Conservation (phyloP, 2,329 filamentous ascomycete species). For the Stagonosporopsis chrysanthemi region DNA sequence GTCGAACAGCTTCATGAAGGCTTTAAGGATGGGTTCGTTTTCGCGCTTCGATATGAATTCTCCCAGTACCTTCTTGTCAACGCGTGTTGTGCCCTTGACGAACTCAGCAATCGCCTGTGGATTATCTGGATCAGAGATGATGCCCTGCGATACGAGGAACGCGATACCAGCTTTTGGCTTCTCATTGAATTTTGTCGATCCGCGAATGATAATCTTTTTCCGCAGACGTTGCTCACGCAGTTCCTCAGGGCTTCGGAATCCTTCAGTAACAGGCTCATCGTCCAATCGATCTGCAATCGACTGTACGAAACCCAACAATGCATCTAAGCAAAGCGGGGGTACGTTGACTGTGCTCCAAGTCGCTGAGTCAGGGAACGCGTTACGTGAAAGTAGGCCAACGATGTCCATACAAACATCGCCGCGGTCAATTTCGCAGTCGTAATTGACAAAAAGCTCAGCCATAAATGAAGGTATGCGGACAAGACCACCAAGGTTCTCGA, state of each 20-base stretch:
- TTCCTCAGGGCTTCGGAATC: conserved; percentile 69
- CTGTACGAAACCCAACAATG: conserved; percentile 87
- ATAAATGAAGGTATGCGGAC: conserved; percentile 94
- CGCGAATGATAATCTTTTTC: conserved; percentile 89
- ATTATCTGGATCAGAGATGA: conserved; percentile 79
- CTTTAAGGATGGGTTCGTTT: conserved; percentile 83
- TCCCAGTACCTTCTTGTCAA: conserved; percentile 90
- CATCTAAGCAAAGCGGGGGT: conserved; percentile 91
- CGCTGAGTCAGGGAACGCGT: conserved; percentile 94
- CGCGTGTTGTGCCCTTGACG: conserved; percentile 81
- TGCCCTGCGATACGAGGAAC: conserved; percentile 82
- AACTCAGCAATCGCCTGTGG: conserved; percentile 84
- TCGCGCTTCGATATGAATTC: conserved; percentile 92
- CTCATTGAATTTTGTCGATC: conserved; percentile 92
- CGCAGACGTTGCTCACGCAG: conserved; percentile 76
- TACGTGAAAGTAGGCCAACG: conserved; percentile 88
- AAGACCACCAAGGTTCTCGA: conserved; percentile 91
- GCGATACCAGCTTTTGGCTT: conserved; percentile 88
- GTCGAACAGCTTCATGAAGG: conserved; percentile 87
- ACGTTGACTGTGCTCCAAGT: conserved; percentile 99
- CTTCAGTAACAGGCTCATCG: conserved; percentile 68
- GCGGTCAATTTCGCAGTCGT: conserved; percentile 92
- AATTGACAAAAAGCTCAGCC: conserved; percentile 95
- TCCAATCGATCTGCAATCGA: conserved; percentile 88
- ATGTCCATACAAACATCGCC: conserved; percentile 95